phyloP scores from a whole-genome alignment of 345 rosid species.

The Nephelium lappaceum region DNA sequence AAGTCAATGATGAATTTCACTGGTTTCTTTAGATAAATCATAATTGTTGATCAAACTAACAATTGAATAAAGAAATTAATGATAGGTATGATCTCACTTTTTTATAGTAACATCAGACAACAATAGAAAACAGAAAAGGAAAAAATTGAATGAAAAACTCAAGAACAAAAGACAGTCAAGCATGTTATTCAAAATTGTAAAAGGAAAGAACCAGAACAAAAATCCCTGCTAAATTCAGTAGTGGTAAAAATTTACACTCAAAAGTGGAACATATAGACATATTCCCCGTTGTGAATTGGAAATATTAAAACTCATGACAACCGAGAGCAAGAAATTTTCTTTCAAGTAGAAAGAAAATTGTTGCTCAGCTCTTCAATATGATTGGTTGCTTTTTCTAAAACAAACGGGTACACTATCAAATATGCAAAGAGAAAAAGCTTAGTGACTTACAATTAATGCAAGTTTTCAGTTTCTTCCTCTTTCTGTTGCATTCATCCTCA shows the following conservation, averaged over 20 bases:
- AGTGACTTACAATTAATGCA: conserved; percentile 11
- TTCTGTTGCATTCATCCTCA: conserved; percentile 27
- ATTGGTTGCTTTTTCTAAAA: background rate
- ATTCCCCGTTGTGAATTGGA: background rate
- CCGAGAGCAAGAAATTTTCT: background rate
- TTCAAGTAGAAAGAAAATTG: background rate
- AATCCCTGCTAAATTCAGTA: background rate
- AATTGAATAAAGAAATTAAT: too few species aligned
- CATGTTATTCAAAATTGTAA: background rate
- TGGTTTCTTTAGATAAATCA: background rate
- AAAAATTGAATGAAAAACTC: background rate
- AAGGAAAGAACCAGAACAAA: background rate
- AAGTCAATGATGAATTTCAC: background rate
- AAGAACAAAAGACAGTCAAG: background rate
- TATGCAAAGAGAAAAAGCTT: conserved; percentile 13
- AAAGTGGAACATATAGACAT: background rate
- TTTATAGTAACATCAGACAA: background rate
- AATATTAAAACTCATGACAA: background rate
- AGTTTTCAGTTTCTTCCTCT: conserved; percentile 57
- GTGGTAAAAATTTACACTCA: background rate
- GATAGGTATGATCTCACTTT: background rate
- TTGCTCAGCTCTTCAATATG: background rate
- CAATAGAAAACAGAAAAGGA: background rate
- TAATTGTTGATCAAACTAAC: too few species aligned
- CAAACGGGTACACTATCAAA: background rate